Conservation (phyloP, 108 stramenopile genomes). For the Cyclostephanos tholiformis region DNA sequence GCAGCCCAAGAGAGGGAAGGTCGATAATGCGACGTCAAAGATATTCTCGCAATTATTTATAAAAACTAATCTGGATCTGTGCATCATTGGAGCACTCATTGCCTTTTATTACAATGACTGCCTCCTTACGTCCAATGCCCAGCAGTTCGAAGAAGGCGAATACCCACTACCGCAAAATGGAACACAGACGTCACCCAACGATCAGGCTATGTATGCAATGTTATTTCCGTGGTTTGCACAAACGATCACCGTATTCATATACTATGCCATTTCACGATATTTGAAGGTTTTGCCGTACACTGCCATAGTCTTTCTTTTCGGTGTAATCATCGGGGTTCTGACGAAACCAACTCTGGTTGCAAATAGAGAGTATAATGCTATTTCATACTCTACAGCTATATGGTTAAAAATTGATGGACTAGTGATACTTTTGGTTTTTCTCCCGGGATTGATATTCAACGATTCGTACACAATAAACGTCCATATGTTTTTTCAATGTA, state of each 20-base stretch:
- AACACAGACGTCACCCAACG: not conserved
- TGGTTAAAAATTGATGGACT: constrained; percentile 38
- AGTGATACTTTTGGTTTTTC: constrained; percentile 36
- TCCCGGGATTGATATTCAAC: constrained; percentile 45
- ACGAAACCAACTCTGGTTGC: not conserved
- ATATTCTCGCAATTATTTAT: not conserved
- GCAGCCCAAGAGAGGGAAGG: too few species aligned
- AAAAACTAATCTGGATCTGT: not conserved
- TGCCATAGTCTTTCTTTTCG: constrained; percentile 33
- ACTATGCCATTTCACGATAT: constrained; percentile 27
- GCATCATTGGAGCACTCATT: not conserved
- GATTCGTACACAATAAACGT: constrained; percentile 65
- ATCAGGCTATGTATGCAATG: not conserved
- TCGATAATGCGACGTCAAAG: too few species aligned
- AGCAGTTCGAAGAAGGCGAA: not conserved
- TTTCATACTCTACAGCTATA: constrained; percentile 37
- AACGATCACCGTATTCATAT: constrained; percentile 25
- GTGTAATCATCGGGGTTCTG: constrained; percentile 22
- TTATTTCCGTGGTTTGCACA: constrained; percentile 22
- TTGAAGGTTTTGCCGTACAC: constrained; percentile 27
- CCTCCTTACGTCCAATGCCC: not conserved
- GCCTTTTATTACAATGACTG: not conserved
- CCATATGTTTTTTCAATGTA: constrained; percentile 56
- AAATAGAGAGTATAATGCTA: constrained; percentile 7
- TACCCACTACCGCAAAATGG: not conserved